Evolutionary conservation across 768 basidiomycete species (phyloP).

Genomic region (Hypholoma fasciculare): DNA sequence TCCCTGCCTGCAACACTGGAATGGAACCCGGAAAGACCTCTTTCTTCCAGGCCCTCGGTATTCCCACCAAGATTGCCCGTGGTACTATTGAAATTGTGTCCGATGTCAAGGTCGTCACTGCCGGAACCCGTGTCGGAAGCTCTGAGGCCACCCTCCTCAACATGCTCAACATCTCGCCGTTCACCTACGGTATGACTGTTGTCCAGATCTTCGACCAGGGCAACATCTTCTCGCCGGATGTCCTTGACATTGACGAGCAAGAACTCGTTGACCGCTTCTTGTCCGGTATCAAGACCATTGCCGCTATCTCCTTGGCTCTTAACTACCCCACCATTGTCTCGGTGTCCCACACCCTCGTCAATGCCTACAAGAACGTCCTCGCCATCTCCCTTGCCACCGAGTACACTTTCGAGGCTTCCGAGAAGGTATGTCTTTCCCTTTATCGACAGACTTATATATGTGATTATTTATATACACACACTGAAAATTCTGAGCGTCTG

Average conservation of each 20-base stretch:
- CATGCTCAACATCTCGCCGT: slow-evolving; percentile 99
- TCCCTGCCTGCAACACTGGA: slow-evolving; percentile 97
- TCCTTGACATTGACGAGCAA: slow-evolving; percentile 91
- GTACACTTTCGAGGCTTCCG: slow-evolving; percentile 90
- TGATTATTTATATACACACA: slow-evolving; percentile 48
- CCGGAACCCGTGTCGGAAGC: slow-evolving; percentile 90
- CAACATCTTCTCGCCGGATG: slow-evolving; percentile 84
- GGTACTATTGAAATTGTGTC: slow-evolving; percentile 99
- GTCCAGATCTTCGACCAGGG: slow-evolving; percentile 96
- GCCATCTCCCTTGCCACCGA: slow-evolving; percentile 89
- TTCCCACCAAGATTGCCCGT: slow-evolving; percentile 99
- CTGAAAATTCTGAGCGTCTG: slow-evolving; percentile 84
- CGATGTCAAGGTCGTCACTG: slow-evolving; percentile 93
- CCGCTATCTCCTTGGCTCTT: slow-evolving; percentile 92
- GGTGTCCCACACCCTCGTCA: slow-evolving; percentile 92
- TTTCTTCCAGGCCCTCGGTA: slow-evolving; percentile 99
- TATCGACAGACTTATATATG: slow-evolving; percentile 14
- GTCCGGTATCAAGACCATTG: slow-evolving; percentile 92
- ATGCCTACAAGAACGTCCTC: slow-evolving; percentile 98
- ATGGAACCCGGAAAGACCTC: slow-evolving; percentile 99
- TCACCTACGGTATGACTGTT: slow-evolving; percentile 99
- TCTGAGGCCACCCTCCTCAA: slow-evolving; percentile 98
- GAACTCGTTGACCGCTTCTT: slow-evolving; percentile 92
- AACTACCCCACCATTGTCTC: slow-evolving; percentile 97
- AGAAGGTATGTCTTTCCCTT: slow-evolving; percentile 64